Base-by-base conservation (phyloP, 768 basidiomycete species). In the Mycena leptocephala region DNA sequence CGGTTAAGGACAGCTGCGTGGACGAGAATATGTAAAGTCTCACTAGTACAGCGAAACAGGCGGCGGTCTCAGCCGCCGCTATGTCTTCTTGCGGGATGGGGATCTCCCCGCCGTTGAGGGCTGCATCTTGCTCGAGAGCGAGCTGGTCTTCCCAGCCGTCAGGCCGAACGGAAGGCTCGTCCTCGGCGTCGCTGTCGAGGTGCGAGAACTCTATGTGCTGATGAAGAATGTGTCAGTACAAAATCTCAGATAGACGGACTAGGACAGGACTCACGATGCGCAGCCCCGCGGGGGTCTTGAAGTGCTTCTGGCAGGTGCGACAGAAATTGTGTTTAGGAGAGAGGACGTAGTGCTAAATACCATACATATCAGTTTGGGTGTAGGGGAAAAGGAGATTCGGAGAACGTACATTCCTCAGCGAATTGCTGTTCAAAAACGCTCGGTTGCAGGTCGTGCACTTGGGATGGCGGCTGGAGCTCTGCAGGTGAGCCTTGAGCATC, bases 111-210 rank as follows among this genome's bases (percentile, higher is more conserved):
- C 55, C 67, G 20, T 51, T 64, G 41, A 81, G 81, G 24, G 80
- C 81, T 5, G 80, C 82, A 35, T 80, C 82, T n/a, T 76, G 55
- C 28, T 56, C 67, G 6, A 62, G 51, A 11, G 81, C 84, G 43
- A 82, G 74, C 58, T 73, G 76, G 70, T 85, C 84, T 74, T 85
- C 84, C 85, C 85, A 86, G 3, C 83, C 81, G 1, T 80, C 73
- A 0, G 79, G 70, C 16, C 70, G 66, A 22, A 55, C 79, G n/a
- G 80, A 80, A 3, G 77, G 69, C 22, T 68, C 74, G 62, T 82
- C 81, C 71, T 78, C 79, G 22, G 80, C 70, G 13, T 81, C 79
- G 53, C 82, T 80, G 68, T 84, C 83, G n/a, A 81, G 78, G 10
- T 82, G 79, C 30, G 83, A 66, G 43, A 79, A 78, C 18, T 84